Evolutionary conservation across 1,139 yeast species (phyloP).

Genomic region (Sugiyamaella pinicola): DNA sequence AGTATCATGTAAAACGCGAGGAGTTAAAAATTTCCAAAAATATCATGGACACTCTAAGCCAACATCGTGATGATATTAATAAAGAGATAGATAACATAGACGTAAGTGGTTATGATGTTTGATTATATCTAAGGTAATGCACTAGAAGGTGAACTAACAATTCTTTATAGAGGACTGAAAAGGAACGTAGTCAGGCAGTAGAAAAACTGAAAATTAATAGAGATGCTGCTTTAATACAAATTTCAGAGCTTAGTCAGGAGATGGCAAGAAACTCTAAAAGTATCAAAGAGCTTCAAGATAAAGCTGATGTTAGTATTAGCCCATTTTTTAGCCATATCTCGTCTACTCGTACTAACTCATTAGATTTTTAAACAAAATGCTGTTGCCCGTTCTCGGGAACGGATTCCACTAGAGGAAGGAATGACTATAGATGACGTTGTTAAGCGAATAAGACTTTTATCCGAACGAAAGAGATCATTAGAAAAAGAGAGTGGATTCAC

Average conservation of each 20-base stretch:
- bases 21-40: background rate
- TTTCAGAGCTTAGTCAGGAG: background rate
- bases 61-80: background rate
- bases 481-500: conserved; percentile 12
- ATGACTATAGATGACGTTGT: conserved; percentile 33
- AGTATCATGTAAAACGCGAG: background rate
- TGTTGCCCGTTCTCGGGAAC: conserved; percentile 12
- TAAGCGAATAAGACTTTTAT: conserved; percentile 39
- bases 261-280: background rate
- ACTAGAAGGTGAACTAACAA: background rate
- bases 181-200: background rate
- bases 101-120: background rate
- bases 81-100: background rate
- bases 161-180: background rate
- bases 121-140: background rate
- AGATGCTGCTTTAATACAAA: conserved; percentile 22
- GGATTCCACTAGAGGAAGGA: conserved; percentile 19
- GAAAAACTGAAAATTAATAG: conserved; percentile 19
- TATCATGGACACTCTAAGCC: background rate
- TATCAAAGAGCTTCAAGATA: background rate
- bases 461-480: conserved; percentile 27
- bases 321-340: background rate
- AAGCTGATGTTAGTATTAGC: conserved; percentile 6
- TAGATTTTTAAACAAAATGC: conserved; percentile 16
- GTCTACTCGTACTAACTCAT: background rate